These are phyloP conservation scores for Rhypophila decipiens DNA, from an alignment of 495 filamentous ascomycete species.

Conservation along the genomic window DNA sequence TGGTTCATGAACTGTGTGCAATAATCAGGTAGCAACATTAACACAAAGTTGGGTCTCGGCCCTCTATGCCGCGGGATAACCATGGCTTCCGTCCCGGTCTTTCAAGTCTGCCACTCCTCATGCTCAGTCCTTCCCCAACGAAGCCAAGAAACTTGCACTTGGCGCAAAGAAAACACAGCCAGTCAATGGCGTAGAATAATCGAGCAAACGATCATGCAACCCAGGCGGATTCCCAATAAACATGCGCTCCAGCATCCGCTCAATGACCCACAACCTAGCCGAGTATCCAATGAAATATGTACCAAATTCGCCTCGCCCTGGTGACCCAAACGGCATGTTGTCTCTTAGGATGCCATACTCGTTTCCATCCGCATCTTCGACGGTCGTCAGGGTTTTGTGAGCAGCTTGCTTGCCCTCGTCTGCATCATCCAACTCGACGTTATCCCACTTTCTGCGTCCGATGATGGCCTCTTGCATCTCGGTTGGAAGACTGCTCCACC, in stretches of 20 bases:
- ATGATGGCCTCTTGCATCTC: constrained; percentile 3
- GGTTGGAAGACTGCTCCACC: not conserved
- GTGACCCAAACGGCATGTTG: constrained; percentile 5
- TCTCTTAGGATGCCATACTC: constrained; percentile 1
- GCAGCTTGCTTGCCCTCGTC: not conserved
- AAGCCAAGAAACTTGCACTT: not conserved
- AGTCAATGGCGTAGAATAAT: constrained; percentile 2
- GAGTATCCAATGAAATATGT: constrained; percentile 4
- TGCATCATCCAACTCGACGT: constrained; percentile 1
- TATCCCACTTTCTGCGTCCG: constrained; percentile 3
- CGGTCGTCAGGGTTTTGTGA: constrained; percentile 2
- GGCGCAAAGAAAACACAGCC: constrained; percentile 1
- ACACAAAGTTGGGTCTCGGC: no score
- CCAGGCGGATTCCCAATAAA: constrained; percentile 1
- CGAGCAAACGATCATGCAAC: not conserved
- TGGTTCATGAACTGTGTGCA: no score
- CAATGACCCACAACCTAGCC: constrained; percentile 1
- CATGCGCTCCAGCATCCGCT: constrained; percentile 4
- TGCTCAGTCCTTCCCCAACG: not conserved
- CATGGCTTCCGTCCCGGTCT: no score
- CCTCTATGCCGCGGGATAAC: no score
- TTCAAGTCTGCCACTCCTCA: no score
- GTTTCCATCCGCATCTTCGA: not conserved
- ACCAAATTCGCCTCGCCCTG: not conserved
- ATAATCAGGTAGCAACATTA: no score